phyloP scores from a whole-genome alignment of 805 yeast genomes.

The Candida vaughaniae region DNA sequence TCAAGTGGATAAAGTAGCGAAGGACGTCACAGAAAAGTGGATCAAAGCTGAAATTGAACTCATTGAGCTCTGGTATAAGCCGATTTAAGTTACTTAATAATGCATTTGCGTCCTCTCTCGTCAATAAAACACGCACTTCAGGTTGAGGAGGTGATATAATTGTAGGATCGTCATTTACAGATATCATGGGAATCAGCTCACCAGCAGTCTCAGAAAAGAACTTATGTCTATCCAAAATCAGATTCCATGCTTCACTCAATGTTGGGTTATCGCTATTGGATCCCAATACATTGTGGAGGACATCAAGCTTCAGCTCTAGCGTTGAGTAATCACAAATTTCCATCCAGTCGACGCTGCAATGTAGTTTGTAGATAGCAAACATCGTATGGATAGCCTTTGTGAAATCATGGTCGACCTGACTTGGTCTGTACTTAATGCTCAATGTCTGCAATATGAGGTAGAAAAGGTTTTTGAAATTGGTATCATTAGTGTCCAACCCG shows the following conservation, averaged over 20 bases:
- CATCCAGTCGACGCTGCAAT: slow-evolving; percentile 6
- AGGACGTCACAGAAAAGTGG: slow-evolving; percentile 5
- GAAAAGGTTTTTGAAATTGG: slow-evolving; percentile 9
- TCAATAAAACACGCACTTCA: not conserved
- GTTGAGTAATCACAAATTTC: slow-evolving; percentile 5
- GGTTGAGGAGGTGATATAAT: not conserved
- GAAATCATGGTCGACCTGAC: slow-evolving; percentile 12
- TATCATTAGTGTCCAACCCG: slow-evolving; percentile 11
- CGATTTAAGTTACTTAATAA: slow-evolving; percentile 8
- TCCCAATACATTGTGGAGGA: slow-evolving; percentile 2
- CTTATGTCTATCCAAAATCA: not conserved
- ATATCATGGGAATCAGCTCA: not conserved
- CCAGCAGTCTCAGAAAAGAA: not conserved
- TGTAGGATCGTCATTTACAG: not conserved
- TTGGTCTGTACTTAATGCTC: slow-evolving; percentile 4
- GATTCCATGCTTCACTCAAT: not conserved
- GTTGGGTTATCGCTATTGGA: too few relatives aligned
- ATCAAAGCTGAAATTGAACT: slow-evolving; percentile 14
- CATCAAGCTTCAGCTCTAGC: slow-evolving; percentile 4
- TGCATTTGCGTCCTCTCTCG: slow-evolving; percentile 9
- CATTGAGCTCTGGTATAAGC: slow-evolving; percentile 13
- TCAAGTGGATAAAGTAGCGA: slow-evolving; percentile 3
- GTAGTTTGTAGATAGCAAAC: slow-evolving; percentile 6
- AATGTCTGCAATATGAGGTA: slow-evolving; percentile 12
- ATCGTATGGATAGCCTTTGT: slow-evolving; percentile 2